Evolutionary conservation across 192 early-diverging fungal species (phyloP).

Genomic region (Kickxella alabastrina): DNA sequence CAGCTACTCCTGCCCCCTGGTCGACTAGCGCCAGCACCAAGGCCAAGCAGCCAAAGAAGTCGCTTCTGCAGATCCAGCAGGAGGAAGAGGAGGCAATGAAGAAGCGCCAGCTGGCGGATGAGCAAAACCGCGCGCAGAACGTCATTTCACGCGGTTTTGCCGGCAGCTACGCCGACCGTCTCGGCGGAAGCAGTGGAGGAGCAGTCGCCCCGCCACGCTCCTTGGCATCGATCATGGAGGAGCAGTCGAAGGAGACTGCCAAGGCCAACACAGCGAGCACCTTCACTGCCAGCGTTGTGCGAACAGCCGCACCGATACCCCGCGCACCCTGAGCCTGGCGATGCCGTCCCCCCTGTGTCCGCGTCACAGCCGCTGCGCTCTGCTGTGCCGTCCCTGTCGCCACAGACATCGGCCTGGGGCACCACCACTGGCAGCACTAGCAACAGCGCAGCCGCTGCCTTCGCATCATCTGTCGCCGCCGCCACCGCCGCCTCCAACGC

Average conservation of each 20-base stretch:
- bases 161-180: slow-evolving; percentile 41
- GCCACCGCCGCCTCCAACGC: background rate
- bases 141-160: slow-evolving; percentile 8
- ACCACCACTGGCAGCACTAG: background rate
- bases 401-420: slow-evolving; percentile 11
- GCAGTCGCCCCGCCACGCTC: slow-evolving; percentile 19
- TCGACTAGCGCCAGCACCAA: slow-evolving; percentile 17
- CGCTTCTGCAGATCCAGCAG: slow-evolving; percentile 50
- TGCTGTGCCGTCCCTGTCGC: background rate
- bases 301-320: background rate
- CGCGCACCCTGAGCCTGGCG: slow-evolving; percentile 4
- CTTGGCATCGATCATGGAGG: slow-evolving; percentile 43
- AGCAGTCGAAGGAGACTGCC: slow-evolving; percentile 32
- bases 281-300: background rate
- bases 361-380: slow-evolving; percentile 2
- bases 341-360: slow-evolving; percentile 6
- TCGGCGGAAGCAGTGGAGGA: slow-evolving; percentile 4
- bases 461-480: background rate
- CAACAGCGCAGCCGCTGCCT: background rate
- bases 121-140: slow-evolving; percentile 12
- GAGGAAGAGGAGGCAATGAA: slow-evolving; percentile 42
- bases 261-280: background rate
- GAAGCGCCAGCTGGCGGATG: slow-evolving; percentile 26
- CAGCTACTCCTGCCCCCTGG: slow-evolving; percentile 34
- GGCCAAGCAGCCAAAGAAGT: slow-evolving; percentile 42